Base-by-base conservation (phyloP, 1,139 yeast genomes). In the Magnusiomyces tetraspermus region DNA sequence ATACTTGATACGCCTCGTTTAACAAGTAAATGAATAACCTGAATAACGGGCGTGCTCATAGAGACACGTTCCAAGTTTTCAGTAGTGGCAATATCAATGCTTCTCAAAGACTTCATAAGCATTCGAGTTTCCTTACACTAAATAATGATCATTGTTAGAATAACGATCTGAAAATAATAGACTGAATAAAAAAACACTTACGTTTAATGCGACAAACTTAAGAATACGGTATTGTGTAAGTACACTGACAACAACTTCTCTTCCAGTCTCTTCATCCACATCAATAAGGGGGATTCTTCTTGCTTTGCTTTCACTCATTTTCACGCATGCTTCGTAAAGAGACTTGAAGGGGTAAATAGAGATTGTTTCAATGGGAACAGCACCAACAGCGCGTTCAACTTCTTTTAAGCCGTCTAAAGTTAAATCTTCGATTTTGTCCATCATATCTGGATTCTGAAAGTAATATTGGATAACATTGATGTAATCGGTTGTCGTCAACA, bases 401-500 rank as follows among this genome's bases (percentile, higher is more conserved):
- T 85, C 95, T 38, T 71, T 61, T 55, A 90, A 74, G 2, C 96
- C 96, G 63, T 87, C 87, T 57, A 94, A 74, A 1, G 95, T 88
- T 60, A 92, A 73, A 62, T 82, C 85, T 66, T 90, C 97, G 47
- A 89, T 94, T 60, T 87, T 78, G 64, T 89, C 96, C 67, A 87
- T 85, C 67, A 87, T 83, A 60, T 89, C 96, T 0, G 96, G 96
- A 62, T 80, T 83, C 61, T 88, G 95, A 64, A 89, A 85, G 69
- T 90, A 92, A 71, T 92, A 92, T 67, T 92, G 96, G 59, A 94
- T 88, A 50, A 92, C 97, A 63, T 92, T 92, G 60, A 92, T 86
- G 67, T 90, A 94, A 71, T 94, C 98, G 46, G 87, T 80, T 31
- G 95, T 83, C 2, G 97, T 92, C 65, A 94, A 74, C 58, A 94